Percentiles rank a stretch among this genome's conserved stretches.
Evolutionary conservation across 495 filamentous ascomycete genomes (phyloP).

Genomic region (Aspergillus ostianus): DNA sequence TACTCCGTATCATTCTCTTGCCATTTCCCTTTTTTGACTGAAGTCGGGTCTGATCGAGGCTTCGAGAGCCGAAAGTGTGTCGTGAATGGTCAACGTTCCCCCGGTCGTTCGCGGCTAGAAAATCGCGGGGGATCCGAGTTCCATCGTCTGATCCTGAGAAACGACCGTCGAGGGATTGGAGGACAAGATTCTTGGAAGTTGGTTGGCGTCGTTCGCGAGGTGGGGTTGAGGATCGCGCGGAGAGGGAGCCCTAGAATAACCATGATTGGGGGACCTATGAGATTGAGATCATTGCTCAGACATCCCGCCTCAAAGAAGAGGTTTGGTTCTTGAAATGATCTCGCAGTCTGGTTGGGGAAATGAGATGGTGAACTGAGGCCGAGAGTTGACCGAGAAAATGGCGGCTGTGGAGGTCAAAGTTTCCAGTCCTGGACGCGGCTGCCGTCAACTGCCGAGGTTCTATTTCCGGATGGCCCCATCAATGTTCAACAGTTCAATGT

Average conservation of each 20-base stretch:
- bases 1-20: background rate
- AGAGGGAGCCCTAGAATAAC: background rate
- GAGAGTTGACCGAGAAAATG: constrained; percentile 34
- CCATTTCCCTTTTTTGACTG: background rate
- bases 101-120: background rate
- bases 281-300: constrained; percentile 4
- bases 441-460: background rate
- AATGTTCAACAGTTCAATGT: no score
- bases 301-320: background rate
- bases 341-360: no score
- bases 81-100: background rate
- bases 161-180: background rate
- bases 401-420: constrained; percentile 9
- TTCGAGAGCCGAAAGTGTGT: background rate
- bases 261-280: background rate
- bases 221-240: background rate
- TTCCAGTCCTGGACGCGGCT: background rate
- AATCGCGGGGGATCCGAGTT: background rate
- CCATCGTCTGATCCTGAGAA: background rate
- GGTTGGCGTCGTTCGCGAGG: background rate
- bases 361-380: background rate
- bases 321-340: background rate
- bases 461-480: no score
- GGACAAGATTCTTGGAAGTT: background rate
- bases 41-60: background rate